A percentile compares a stretch with the other conserved stretches of the same genome.
phyloP scores from a whole-genome alignment of 805 yeast species.

The Cyberlindnera maritima region DNA sequence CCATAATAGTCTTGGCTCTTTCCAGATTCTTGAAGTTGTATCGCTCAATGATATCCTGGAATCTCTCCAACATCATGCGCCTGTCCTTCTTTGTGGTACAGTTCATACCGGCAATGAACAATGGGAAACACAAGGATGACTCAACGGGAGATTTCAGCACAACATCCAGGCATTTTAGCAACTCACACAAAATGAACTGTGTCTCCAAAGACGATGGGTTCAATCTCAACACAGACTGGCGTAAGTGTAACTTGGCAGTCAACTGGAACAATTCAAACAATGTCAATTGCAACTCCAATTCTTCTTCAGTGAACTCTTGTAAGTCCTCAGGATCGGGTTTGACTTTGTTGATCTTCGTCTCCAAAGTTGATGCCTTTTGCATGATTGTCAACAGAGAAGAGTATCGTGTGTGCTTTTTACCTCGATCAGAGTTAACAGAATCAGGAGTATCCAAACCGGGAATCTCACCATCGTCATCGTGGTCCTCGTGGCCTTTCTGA shows the following conservation, averaged over 20 bases:
- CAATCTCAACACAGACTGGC: constrained; percentile 59
- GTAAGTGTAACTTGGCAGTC: constrained; percentile 62
- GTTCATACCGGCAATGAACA: constrained; percentile 75
- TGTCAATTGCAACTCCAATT: constrained; percentile 63
- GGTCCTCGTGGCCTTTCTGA: constrained; percentile 11
- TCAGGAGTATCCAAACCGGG: constrained; percentile 28
- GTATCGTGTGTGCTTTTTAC: constrained; percentile 28
- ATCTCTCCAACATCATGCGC: constrained; percentile 45
- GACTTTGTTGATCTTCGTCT: constrained; percentile 44
- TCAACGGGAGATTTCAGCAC: constrained; percentile 67
- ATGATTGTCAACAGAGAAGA: constrained; percentile 36
- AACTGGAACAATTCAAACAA: constrained; percentile 70
- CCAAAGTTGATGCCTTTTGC: constrained; percentile 39
- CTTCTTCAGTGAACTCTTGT: constrained; percentile 37
- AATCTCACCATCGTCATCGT: constrained; percentile 12
- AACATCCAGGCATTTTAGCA: constrained; percentile 55
- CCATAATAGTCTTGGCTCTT: constrained; percentile 39
- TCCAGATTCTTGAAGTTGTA: constrained; percentile 65
- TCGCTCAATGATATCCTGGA: constrained; percentile 55
- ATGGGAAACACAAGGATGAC: constrained; percentile 70
- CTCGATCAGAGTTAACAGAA: constrained; percentile 18
- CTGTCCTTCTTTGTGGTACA: constrained; percentile 54
- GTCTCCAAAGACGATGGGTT: constrained; percentile 64
- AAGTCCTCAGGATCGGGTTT: constrained; percentile 53
- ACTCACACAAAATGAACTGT: constrained; percentile 53